These are phyloP conservation scores for Oryza punctata DNA, from an alignment of 176 grass and related monocot genomes.

Conservation along the genomic window DNA sequence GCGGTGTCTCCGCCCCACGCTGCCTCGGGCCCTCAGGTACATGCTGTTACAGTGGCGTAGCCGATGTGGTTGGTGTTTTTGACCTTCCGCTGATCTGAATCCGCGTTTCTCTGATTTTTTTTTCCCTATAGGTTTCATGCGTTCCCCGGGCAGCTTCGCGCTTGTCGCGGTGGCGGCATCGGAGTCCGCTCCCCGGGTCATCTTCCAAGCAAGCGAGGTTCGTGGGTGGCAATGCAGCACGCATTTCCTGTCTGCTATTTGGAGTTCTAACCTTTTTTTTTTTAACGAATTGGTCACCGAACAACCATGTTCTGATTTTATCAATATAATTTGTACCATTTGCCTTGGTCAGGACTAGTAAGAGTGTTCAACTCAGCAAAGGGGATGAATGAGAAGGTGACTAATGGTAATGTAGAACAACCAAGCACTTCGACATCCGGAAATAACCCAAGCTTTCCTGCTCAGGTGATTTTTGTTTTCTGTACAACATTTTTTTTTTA, in stretches of 20 bases:
- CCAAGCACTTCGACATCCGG: background rate
- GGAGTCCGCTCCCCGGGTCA: background rate
- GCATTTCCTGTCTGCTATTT: background rate
- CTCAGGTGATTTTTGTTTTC: constrained; percentile 31
- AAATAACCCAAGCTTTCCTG: background rate
- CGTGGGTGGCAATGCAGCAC: background rate
- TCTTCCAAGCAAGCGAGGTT: constrained; percentile 42
- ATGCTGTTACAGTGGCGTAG: background rate
- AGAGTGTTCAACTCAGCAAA: constrained; percentile 13
- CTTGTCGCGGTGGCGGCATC: background rate
- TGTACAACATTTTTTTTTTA: background rate
- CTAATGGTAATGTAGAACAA: background rate
- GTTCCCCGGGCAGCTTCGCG: constrained; percentile 14
- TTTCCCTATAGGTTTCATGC: constrained; percentile 26
- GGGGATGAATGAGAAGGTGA: constrained; percentile 14
- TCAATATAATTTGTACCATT: background rate
- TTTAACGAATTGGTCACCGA: constrained; percentile 6
- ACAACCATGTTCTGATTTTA: background rate
- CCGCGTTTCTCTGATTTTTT: background rate
- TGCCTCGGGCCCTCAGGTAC: constrained; percentile 30
- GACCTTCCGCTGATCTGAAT: background rate
- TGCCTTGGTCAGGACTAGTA: constrained; percentile 28
- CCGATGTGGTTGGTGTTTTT: background rate
- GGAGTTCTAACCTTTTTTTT: background rate
- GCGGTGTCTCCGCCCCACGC: background rate